Evolutionary conservation across 1,284 basidiomycete species (phyloP).

Genomic region (Quambalaria eucalypti): DNA sequence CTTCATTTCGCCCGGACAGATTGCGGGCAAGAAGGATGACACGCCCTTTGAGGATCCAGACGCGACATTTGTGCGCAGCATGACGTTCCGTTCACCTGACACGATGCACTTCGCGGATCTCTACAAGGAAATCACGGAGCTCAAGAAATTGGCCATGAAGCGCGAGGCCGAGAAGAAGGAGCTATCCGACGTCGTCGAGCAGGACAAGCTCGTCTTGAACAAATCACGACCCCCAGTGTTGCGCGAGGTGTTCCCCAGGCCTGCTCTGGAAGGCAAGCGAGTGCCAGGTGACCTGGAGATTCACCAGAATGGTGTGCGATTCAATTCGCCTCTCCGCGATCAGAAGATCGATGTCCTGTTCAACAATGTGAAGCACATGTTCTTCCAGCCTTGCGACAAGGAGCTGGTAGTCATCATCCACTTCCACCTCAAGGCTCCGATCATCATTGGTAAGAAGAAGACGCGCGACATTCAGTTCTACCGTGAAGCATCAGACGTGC

Average conservation of each 20-base stretch:
- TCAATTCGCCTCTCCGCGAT: slow-evolving; percentile 61
- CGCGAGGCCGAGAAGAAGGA: slow-evolving; percentile 95
- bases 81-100: slow-evolving; percentile 86
- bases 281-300: slow-evolving; percentile 89
- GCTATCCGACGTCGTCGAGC: slow-evolving; percentile 93
- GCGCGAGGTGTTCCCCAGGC: slow-evolving; percentile 85
- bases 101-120: slow-evolving; percentile 78
- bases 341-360: slow-evolving; percentile 60
- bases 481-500: slow-evolving; percentile 92
- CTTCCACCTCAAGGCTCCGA: slow-evolving; percentile 85
- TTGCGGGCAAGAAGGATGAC: slow-evolving; percentile 97
- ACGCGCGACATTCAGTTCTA: slow-evolving; percentile 97
- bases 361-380: slow-evolving; percentile 94
- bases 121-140: slow-evolving; percentile 81
- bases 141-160: slow-evolving; percentile 95
- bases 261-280: slow-evolving; percentile 84
- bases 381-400: slow-evolving; percentile 97
- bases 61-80: slow-evolving; percentile 88
- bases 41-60: slow-evolving; percentile 98
- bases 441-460: slow-evolving; percentile 98
- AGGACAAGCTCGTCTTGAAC: slow-evolving; percentile 56
- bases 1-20: slow-evolving; percentile 95
- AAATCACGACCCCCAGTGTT: slow-evolving; percentile 51
- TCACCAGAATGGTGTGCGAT: slow-evolving; percentile 92
- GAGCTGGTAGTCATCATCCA: slow-evolving; percentile 92